These are phyloP conservation scores for Aspergillus costaricaensis DNA, from an alignment of 2,329 filamentous ascomycete species.

Conservation along the genomic window DNA sequence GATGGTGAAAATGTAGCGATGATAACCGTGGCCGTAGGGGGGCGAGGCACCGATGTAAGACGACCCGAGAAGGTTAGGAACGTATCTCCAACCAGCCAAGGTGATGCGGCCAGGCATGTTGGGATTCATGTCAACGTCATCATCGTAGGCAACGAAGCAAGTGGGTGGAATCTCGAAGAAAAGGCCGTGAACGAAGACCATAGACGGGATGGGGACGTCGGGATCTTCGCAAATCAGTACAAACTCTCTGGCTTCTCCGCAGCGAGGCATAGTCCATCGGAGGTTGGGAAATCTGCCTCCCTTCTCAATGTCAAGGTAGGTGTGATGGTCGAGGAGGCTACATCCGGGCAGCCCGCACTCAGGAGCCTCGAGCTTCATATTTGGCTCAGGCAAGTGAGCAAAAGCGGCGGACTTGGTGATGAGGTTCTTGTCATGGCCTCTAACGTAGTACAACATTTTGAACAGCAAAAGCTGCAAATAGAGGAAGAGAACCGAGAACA, in stretches of 20 bases:
- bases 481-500: conserved; percentile 16
- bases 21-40: conserved; percentile 33
- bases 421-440: conserved; percentile 28
- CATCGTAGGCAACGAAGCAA: conserved; percentile 16
- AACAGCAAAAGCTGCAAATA: conserved; percentile 27
- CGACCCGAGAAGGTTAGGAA: conserved; percentile 26
- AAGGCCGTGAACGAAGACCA: conserved; percentile 32
- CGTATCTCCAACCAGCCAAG: conserved; percentile 30
- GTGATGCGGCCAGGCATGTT: conserved; percentile 21
- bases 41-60: conserved; percentile 32
- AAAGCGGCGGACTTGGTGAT: conserved; percentile 27
- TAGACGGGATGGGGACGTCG: conserved; percentile 30
- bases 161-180: conserved; percentile 35
- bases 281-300: conserved; percentile 26
- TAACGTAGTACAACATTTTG: conserved; percentile 25
- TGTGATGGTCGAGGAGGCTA: conserved; percentile 23
- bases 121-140: conserved; percentile 20
- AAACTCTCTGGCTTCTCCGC: conserved; percentile 22
- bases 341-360: conserved; percentile 30
- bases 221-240: conserved; percentile 35
- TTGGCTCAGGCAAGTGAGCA: conserved; percentile 23
- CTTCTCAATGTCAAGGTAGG: conserved; percentile 26
- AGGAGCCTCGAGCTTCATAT: conserved; percentile 26
- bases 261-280: conserved; percentile 25
- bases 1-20: conserved; percentile 38